These are phyloP conservation scores for Endocarpon pusillum DNA, from an alignment of 495 filamentous ascomycete genomes.

Conservation along the genomic window DNA sequence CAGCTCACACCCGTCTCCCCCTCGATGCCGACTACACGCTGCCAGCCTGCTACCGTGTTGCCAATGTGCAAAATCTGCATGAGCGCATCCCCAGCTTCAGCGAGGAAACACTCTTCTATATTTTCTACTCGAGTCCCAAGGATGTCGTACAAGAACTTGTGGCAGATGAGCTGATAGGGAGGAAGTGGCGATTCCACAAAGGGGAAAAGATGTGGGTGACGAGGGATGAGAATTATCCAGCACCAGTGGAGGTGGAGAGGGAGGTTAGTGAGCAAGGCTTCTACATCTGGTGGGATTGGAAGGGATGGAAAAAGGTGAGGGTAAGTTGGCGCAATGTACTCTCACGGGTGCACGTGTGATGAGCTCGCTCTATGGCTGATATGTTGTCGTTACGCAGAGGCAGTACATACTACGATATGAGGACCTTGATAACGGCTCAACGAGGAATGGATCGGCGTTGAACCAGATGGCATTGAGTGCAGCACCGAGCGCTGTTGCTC, in stretches of 20 bases:
- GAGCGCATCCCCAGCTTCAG: slow-evolving; percentile 67
- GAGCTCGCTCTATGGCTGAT: slow-evolving; percentile 1
- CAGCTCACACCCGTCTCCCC: slow-evolving; percentile 48
- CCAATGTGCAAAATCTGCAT: slow-evolving; percentile 66
- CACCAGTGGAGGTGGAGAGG: slow-evolving; percentile 41
- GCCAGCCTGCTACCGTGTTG: slow-evolving; percentile 73
- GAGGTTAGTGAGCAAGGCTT: slow-evolving; percentile 64
- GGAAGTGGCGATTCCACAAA: slow-evolving; percentile 91
- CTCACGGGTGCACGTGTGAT: slow-evolving; percentile 4
- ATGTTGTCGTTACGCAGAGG: slow-evolving; percentile 29
- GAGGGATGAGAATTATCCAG: slow-evolving; percentile 58
- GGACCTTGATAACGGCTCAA: slow-evolving; percentile 54
- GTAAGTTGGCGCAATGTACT: slow-evolving; percentile 32
- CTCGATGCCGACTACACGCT: slow-evolving; percentile 62
- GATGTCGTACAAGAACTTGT: slow-evolving; percentile 76
- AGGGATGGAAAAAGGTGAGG: slow-evolving; percentile 64
- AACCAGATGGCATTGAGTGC: too few relatives aligned
- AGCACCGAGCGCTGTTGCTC: too few relatives aligned
- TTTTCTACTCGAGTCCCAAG: slow-evolving; percentile 80
- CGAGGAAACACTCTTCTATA: slow-evolving; percentile 83
- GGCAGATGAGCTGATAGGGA: slow-evolving; percentile 60
- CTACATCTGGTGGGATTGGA: slow-evolving; percentile 80
- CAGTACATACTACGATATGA: slow-evolving; percentile 68
- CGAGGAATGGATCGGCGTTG: too few relatives aligned
- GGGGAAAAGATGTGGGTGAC: slow-evolving; percentile 78